Base-by-base conservation (phyloP, 768 basidiomycete genomes). In the Coprinopsis strossmayeri region DNA sequence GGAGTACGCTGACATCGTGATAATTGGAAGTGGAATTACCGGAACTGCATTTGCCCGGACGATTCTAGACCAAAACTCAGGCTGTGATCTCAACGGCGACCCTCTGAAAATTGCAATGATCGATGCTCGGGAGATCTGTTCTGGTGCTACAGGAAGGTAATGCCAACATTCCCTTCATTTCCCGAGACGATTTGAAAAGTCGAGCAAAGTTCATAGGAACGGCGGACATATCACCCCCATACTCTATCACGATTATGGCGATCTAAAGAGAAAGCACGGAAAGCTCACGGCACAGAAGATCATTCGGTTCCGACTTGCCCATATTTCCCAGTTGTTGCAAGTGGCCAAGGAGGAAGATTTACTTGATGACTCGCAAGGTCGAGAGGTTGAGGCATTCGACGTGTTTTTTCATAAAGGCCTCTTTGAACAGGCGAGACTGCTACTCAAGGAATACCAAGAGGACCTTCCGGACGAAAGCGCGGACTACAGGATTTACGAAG, bases 11-110 rank as follows among this genome's bases (percentile, higher is more conserved):
- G 88, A 90, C 53, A 64, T 89, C 1, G 78, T 87, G 21, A 69
- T 90, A 44, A 75, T 90, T 46, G 87, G 87, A 2, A 83, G 82
- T n/a, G 87, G 87, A 0, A 84, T 90, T 50, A 82, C 87, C 0
- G 85, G 86, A 2, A 71, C 82, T 0, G 71, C 80, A 1, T 61
- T 86, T 38, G 79, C 76, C 3, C 73, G 78, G 52, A 72, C 74
- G 7, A 51, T 84, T 20, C 66, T 88, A 13, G 66, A 71, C 34
- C 60, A 61, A 15, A 55, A 60, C 5, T 46, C 49, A 24, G 56
- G 62, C 46, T 42, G 45, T 28, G 38, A 50, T 11, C 50, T 48
- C 24, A 51, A 57, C 7, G 61, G 57, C 21, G 61, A 59, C 23
- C 48, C 53, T 24, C 50, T 77, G 12, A 64, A 67, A 30, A 61